These are phyloP conservation scores for Sicyos edulis DNA, from an alignment of 306 rosid genomes.

Conservation along the genomic window DNA sequence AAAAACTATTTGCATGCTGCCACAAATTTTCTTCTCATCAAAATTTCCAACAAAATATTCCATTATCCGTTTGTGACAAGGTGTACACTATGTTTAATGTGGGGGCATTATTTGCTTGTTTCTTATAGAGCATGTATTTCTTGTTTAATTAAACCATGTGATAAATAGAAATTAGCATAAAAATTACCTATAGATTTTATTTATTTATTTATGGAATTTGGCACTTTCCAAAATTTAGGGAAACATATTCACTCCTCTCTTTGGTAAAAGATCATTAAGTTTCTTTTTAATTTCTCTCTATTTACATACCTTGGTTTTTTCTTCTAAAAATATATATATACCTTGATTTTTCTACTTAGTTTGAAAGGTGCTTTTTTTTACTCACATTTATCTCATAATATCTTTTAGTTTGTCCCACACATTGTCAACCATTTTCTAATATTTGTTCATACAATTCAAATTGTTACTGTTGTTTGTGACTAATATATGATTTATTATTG, in stretches of 20 bases:
- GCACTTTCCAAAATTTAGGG: slow-evolving; percentile 41
- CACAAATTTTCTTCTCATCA: too few relatives aligned
- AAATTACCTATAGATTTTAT: not conserved
- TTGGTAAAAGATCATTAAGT: not conserved
- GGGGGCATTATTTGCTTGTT: slow-evolving; percentile 7
- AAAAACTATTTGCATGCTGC: too few relatives aligned
- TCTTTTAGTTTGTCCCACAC: not conserved
- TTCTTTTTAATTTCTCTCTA: too few relatives aligned
- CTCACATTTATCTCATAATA: not conserved
- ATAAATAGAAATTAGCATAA: not conserved
- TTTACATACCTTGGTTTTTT: too few relatives aligned
- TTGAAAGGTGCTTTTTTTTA: not conserved
- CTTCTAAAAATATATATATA: too few relatives aligned
- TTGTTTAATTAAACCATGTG: slow-evolving; percentile 25
- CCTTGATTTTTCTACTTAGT: not conserved
- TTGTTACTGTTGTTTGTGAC: not conserved
- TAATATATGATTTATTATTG: not conserved
- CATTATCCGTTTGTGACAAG: not conserved
- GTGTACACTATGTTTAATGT: not conserved
- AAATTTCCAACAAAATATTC: not conserved
- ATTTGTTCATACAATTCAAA: not conserved
- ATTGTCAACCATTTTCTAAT: not conserved
- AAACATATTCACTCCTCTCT: slow-evolving; percentile 33
- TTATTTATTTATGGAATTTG: slow-evolving; percentile 25
- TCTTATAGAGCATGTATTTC: slow-evolving; percentile 25